A percentile compares a stretch with the other conserved stretches of the same genome.
Evolutionary conservation across 805 yeast species (phyloP).

Genomic region (Candida methanosorbosa): DNA sequence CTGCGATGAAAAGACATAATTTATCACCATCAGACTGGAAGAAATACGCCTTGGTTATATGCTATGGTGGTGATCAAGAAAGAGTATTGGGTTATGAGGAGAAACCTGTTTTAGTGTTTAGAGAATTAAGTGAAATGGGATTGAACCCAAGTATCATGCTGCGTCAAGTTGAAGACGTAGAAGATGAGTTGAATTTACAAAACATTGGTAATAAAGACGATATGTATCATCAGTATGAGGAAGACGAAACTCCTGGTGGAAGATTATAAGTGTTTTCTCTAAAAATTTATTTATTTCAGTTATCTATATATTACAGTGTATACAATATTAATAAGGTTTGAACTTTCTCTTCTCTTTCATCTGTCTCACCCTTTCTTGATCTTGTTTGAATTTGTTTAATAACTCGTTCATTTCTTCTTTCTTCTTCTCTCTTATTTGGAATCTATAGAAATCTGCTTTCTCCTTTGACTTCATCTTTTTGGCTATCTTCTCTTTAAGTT

Average conservation of each 20-base stretch:
- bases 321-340: slow-evolving; percentile 50
- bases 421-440: slow-evolving; percentile 91
- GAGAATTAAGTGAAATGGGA: slow-evolving; percentile 78
- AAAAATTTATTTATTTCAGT: not conserved
- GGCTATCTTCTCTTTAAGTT: slow-evolving; percentile 25
- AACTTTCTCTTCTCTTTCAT: slow-evolving; percentile 79
- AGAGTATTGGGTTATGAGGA: slow-evolving; percentile 76
- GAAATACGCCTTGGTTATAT: slow-evolving; percentile 79
- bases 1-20: slow-evolving; percentile 80
- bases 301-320: not conserved
- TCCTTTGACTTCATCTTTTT: slow-evolving; percentile 61
- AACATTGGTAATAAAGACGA: slow-evolving; percentile 3
- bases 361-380: slow-evolving; percentile 73
- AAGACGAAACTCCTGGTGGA: slow-evolving; percentile 32
- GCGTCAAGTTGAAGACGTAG: slow-evolving; percentile 62
- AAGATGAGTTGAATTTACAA: slow-evolving; percentile 16
- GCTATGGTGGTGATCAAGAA: slow-evolving; percentile 90
- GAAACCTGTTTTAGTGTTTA: slow-evolving; percentile 78
- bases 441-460: slow-evolving; percentile 87
- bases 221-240: slow-evolving; percentile 4
- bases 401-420: slow-evolving; percentile 88
- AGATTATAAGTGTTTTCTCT: slow-evolving; percentile 16
- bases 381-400: slow-evolving; percentile 75
- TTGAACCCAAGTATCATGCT: slow-evolving; percentile 89
- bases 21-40: slow-evolving; percentile 76